Evolutionary conservation across 2,329 filamentous ascomycete species (phyloP).

Genomic region (Alternaria incomplexa): DNA sequence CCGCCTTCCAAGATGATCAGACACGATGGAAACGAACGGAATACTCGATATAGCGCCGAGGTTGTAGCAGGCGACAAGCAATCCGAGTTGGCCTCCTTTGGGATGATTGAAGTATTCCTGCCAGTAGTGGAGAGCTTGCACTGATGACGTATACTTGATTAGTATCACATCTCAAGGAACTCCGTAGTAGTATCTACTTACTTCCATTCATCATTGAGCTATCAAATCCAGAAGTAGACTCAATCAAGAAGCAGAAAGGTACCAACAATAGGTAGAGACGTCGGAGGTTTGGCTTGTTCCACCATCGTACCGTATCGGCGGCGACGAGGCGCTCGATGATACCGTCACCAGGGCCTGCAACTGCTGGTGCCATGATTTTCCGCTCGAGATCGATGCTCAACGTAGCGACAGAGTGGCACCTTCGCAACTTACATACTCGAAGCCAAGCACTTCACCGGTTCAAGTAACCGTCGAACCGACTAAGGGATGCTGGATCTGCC

Average conservation of each 20-base stretch:
- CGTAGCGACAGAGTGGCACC: neutral
- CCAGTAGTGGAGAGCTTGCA: slow-evolving; percentile 47
- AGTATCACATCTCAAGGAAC: neutral
- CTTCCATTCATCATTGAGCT: neutral
- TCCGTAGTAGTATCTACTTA: neutral
- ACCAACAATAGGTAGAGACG: slow-evolving; percentile 64
- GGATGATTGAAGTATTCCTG: slow-evolving; percentile 56
- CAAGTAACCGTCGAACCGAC: neutral
- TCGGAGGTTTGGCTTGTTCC: slow-evolving; percentile 65
- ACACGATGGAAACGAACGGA: slow-evolving; percentile 63
- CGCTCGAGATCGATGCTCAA: neutral
- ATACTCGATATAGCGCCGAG: slow-evolving; percentile 65
- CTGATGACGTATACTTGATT: slow-evolving; percentile 49
- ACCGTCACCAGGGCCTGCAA: slow-evolving; percentile 25
- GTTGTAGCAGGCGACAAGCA: slow-evolving; percentile 65
- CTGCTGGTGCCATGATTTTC: slow-evolving; percentile 29
- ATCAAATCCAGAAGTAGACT: slow-evolving; percentile 67
- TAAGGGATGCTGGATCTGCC: neutral
- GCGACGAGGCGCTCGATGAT: slow-evolving; percentile 41
- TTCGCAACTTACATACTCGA: neutral
- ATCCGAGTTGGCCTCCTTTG: slow-evolving; percentile 57
- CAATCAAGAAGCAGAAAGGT: slow-evolving; percentile 67
- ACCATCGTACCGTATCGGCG: slow-evolving; percentile 58
- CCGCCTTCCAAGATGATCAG: slow-evolving; percentile 62
- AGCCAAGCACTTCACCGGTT: neutral